phyloP scores from a whole-genome alignment of 2,329 filamentous ascomycete species.

The Pseudogymnoascus sp. region DNA sequence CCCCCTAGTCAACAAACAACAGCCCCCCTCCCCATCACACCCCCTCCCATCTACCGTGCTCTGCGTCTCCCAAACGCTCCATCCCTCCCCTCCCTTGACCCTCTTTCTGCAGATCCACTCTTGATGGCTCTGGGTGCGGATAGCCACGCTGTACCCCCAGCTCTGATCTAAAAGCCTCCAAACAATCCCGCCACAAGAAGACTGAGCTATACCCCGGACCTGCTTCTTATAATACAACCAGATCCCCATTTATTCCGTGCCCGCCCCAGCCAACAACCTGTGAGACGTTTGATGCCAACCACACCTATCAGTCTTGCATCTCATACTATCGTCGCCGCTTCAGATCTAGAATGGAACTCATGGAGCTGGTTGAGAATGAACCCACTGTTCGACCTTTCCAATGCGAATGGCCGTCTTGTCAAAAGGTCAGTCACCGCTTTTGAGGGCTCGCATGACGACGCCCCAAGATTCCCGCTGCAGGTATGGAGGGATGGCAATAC shows the following conservation, averaged over 20 bases:
- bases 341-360: constrained; percentile 47
- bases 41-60: background rate
- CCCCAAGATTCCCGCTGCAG: background rate
- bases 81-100: background rate
- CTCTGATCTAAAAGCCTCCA: background rate
- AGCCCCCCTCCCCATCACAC: background rate
- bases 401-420: constrained; percentile 53
- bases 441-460: background rate
- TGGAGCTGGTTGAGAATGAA: constrained; percentile 59
- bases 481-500: constrained; percentile 8
- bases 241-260: background rate
- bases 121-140: background rate
- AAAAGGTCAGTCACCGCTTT: constrained; percentile 42
- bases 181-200: background rate
- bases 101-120: background rate
- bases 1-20: background rate
- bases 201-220: background rate
- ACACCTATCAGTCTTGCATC: background rate
- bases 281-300: background rate
- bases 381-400: constrained; percentile 54
- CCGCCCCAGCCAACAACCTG: background rate
- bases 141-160: background rate
- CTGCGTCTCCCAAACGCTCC: background rate
- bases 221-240: background rate
- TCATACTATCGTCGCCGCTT: background rate